phyloP scores from a whole-genome alignment of 208 protist species.

The Naegleria lovaniensis region DNA sequence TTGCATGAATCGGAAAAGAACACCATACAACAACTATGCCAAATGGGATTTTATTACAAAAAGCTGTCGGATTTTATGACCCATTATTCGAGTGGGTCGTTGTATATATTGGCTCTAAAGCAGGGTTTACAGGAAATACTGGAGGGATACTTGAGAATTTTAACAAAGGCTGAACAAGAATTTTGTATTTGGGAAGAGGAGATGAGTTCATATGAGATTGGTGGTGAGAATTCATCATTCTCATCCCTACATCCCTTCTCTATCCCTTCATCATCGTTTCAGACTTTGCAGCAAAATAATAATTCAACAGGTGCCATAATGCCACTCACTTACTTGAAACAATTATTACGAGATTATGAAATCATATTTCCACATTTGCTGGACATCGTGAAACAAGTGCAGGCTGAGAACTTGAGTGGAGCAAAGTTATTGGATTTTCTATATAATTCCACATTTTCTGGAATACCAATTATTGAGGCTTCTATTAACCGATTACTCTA shows the following conservation, averaged over 20 bases:
- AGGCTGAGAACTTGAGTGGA: not conserved
- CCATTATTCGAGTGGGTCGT: not conserved
- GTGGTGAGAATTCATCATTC: too few species aligned
- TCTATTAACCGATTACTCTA: not conserved
- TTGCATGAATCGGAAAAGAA: constrained; percentile 9
- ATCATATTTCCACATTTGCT: not conserved
- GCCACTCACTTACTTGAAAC: not conserved
- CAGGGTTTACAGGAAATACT: not conserved
- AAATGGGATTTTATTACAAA: not conserved
- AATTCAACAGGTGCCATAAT: not conserved
- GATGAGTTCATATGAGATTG: not conserved
- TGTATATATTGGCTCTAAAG: not conserved
- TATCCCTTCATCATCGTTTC: too few species aligned
- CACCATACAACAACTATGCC: not conserved
- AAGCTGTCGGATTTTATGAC: not conserved
- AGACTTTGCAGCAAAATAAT: not conserved
- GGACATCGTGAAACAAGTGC: not conserved
- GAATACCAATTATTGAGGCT: not conserved
- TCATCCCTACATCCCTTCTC: too few species aligned
- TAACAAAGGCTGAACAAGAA: not conserved
- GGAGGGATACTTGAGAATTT: not conserved
- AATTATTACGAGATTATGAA: constrained; percentile 11
- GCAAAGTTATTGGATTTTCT: not conserved
- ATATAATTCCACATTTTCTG: not conserved
- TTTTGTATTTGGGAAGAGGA: not conserved